Percentiles rank a stretch among this genome's conserved stretches.
Evolutionary conservation across 192 early-diverging fungal genomes (phyloP).

Genomic region (Dissophora ornata): DNA sequence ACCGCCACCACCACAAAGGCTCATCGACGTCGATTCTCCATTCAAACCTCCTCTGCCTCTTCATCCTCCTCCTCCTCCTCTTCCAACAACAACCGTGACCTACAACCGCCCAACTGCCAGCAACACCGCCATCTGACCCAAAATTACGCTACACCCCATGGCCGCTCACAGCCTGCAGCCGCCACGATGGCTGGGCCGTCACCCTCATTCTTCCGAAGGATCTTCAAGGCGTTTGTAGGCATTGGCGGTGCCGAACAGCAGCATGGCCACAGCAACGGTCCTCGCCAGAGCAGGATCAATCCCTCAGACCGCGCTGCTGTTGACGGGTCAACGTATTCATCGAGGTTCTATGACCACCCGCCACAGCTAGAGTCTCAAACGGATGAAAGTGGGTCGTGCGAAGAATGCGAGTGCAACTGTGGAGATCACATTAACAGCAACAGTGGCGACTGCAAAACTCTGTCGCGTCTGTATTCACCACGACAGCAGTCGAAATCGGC

Average conservation of each 20-base stretch:
- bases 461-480: not conserved
- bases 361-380: slow-evolving; percentile 4
- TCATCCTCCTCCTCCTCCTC: not conserved
- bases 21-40: slow-evolving; percentile 20
- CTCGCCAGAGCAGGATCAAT: not conserved
- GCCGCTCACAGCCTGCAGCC: slow-evolving; percentile 3
- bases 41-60: slow-evolving; percentile 11
- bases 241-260: not conserved
- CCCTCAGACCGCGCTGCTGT: not conserved
- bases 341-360: not conserved
- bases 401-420: slow-evolving; percentile 33
- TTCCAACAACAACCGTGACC: too few relatives aligned
- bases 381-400: slow-evolving; percentile 28
- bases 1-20: not conserved
- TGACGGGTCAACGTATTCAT: not conserved
- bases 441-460: too few relatives aligned
- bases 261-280: not conserved
- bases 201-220: slow-evolving; percentile 23
- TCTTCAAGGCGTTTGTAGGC: slow-evolving; percentile 33
- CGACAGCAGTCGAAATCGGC: not conserved
- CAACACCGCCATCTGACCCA: not conserved
- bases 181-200: slow-evolving; percentile 16
- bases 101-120: not conserved
- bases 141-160: not conserved
- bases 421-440: not conserved